Conservation (phyloP, 257 asterid genomes). For the Ajuga chamaepitys region DNA sequence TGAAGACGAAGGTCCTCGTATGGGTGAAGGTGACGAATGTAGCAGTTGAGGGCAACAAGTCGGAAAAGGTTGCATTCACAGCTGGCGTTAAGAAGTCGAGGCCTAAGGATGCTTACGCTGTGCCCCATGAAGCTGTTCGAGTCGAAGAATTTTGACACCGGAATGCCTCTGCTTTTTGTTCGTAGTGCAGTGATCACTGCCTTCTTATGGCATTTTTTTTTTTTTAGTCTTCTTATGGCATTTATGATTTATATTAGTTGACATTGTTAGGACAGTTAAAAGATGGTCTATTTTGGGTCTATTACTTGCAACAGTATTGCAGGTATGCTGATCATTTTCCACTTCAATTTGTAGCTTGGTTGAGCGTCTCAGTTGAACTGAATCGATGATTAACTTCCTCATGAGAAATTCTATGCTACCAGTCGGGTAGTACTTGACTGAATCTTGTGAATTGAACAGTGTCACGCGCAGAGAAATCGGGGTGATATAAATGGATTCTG, state of each 20-base stretch:
- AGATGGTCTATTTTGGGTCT: too few relatives aligned
- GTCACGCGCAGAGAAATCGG: too few relatives aligned
- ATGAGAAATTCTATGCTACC: too few relatives aligned
- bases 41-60: constrained; percentile 51
- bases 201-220: neutral
- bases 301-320: too few relatives aligned
- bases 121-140: constrained; percentile 48
- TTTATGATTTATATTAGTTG: neutral
- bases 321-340: too few relatives aligned
- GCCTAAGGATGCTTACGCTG: constrained; percentile 51
- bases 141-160: constrained; percentile 52
- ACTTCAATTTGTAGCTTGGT: too few relatives aligned
- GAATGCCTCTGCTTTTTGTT: neutral
- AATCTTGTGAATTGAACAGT: too few relatives aligned
- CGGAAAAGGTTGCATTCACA: constrained; percentile 59
- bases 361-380: too few relatives aligned
- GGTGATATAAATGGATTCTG: too few relatives aligned
- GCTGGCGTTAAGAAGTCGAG: constrained; percentile 81
- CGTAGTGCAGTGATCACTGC: neutral
- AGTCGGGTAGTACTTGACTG: too few relatives aligned
- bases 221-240: neutral
- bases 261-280: too few relatives aligned
- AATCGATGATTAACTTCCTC: too few relatives aligned
- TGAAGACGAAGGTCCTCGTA: constrained; percentile 68
- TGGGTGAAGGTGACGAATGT: constrained; percentile 76